Percentiles rank a stretch among this genome's conserved stretches.
These are phyloP conservation scores for Penicillium sp. DNA, from an alignment of 2,329 filamentous ascomycete genomes.

Conservation along the genomic window DNA sequence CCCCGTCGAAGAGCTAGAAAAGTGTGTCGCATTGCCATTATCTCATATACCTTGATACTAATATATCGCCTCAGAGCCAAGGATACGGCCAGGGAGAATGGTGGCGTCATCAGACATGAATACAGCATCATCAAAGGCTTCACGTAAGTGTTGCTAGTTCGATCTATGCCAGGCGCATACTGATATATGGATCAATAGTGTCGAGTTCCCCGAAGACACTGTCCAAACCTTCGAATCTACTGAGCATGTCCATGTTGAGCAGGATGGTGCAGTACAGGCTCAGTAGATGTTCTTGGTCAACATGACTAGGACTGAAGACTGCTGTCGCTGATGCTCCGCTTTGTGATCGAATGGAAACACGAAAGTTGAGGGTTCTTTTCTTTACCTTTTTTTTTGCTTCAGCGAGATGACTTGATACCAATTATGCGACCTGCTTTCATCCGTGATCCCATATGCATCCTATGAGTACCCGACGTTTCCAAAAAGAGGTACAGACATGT, in stretches of 20 bases:
- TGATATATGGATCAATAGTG: conserved; percentile 51
- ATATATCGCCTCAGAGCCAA: conserved; percentile 60
- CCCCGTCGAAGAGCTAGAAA: conserved; percentile 63
- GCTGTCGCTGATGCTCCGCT: background rate
- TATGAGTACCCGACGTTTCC: conserved; percentile 3
- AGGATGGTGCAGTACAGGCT: conserved; percentile 66
- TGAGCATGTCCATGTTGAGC: conserved; percentile 76
- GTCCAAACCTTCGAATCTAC: conserved; percentile 65
- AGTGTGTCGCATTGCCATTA: conserved; percentile 49
- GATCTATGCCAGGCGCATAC: background rate
- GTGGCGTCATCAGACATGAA: conserved; percentile 80
- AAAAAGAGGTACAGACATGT: conserved; percentile 1
- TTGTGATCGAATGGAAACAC: background rate
- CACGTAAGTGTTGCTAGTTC: conserved; percentile 61
- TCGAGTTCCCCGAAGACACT: conserved; percentile 66
- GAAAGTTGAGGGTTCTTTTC: background rate
- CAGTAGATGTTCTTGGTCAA: conserved; percentile 54
- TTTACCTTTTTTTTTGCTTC: conserved; percentile 9
- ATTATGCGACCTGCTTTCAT: conserved; percentile 11
- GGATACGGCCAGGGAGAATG: conserved; percentile 69
- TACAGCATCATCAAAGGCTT: conserved; percentile 90
- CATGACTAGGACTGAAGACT: background rate
- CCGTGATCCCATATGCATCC: conserved; percentile 11
- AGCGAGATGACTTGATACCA: conserved; percentile 21
- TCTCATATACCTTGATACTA: conserved; percentile 4